phyloP scores from a whole-genome alignment of 1,139 yeast genomes.

The Saccharomyces pastorianus region DNA sequence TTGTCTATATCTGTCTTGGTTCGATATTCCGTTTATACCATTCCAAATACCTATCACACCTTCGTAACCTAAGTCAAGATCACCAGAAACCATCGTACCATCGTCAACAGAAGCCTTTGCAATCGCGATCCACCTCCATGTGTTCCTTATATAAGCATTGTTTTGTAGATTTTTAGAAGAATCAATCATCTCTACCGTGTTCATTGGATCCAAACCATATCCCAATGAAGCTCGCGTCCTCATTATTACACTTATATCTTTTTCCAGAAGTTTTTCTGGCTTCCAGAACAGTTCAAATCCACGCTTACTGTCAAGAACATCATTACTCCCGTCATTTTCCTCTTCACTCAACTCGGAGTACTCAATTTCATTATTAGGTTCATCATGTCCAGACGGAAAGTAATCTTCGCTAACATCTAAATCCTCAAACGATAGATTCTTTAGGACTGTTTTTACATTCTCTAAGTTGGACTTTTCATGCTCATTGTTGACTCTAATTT shows the following conservation, averaged over 20 bases:
- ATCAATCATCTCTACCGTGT: conserved; percentile 56
- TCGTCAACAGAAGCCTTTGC: conserved; percentile 61
- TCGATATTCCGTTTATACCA: conserved; percentile 56
- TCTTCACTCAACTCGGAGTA: neutral
- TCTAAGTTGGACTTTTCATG: conserved; percentile 31
- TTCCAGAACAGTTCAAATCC: conserved; percentile 25
- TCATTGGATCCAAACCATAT: conserved; percentile 63
- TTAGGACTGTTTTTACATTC: conserved; percentile 15
- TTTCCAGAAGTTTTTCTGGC: conserved; percentile 38
- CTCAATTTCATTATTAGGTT: conserved; percentile 12
- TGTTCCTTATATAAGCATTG: conserved; percentile 54
- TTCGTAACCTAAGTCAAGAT: conserved; percentile 71
- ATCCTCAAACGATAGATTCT: conserved; percentile 29
- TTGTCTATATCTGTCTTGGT: conserved; percentile 43
- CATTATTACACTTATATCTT: conserved; percentile 61
- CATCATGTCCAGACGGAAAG: conserved; percentile 17
- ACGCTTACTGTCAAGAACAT: conserved; percentile 17
- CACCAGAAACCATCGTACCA: conserved; percentile 59
- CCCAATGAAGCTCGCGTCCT: conserved; percentile 63
- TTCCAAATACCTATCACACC: conserved; percentile 91
- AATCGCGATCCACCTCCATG: conserved; percentile 85
- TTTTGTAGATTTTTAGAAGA: conserved; percentile 45
- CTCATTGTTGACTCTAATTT: conserved; percentile 31
- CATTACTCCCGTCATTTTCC: conserved; percentile 16
- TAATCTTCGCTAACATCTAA: conserved; percentile 27